These are phyloP conservation scores for Babesia ovis DNA, from an alignment of 169 alveolate genomes.

Conservation along the genomic window DNA sequence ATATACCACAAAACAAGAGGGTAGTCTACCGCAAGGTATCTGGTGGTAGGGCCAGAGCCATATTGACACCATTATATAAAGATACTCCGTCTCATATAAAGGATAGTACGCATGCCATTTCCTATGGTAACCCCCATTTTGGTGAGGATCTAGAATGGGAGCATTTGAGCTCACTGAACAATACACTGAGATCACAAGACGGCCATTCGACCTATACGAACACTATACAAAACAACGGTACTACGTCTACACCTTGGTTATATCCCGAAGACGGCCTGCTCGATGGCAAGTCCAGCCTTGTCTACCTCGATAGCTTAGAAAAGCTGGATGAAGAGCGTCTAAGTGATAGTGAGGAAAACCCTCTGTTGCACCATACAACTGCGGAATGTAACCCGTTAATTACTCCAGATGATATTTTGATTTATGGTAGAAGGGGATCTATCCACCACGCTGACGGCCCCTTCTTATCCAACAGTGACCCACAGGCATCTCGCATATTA, in stretches of 20 bases:
- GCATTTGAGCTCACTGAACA: not conserved
- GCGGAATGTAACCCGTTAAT: not conserved
- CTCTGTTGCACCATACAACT: not conserved
- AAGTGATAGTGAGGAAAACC: conserved; percentile 24
- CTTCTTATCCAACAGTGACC: not conserved
- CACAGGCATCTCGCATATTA: conserved; percentile 11
- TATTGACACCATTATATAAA: no score
- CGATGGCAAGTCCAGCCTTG: not conserved
- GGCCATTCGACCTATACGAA: not conserved
- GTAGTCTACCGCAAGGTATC: no score
- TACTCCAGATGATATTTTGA: conserved; percentile 16
- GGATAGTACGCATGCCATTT: no score
- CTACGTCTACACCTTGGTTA: not conserved
- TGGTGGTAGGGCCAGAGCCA: no score
- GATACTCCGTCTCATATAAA: no score
- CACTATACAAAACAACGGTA: not conserved
- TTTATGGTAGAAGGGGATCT: conserved; percentile 12
- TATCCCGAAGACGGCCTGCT: not conserved
- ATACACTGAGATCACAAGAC: not conserved
- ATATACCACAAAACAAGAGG: no score
- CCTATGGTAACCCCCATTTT: no score
- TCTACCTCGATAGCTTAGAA: conserved; percentile 10
- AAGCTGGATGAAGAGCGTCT: not conserved
- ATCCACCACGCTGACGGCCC: conserved; percentile 8
- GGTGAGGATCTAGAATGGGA: no score